These are phyloP conservation scores for Alternaria consortialis DNA, from an alignment of 2,329 filamentous ascomycete genomes.

Conservation along the genomic window DNA sequence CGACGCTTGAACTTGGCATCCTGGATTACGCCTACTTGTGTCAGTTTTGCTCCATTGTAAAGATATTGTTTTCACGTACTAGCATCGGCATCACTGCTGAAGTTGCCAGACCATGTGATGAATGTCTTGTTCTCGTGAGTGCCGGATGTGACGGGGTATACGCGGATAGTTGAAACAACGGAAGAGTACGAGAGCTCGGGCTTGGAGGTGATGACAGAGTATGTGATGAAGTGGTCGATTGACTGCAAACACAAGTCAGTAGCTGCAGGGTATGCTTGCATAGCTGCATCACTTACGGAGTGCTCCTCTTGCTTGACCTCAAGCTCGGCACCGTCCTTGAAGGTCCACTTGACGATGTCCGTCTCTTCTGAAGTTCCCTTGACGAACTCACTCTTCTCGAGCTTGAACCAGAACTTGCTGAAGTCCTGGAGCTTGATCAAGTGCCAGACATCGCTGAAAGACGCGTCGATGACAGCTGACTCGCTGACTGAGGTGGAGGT, in stretches of 20 bases:
- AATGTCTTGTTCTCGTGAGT: slow-evolving; percentile 71
- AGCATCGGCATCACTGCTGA: slow-evolving; percentile 74
- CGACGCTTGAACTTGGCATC: slow-evolving; percentile 81
- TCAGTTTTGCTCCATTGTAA: background rate
- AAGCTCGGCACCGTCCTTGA: slow-evolving; percentile 72
- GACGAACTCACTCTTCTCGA: slow-evolving; percentile 69
- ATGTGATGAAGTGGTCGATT: slow-evolving; percentile 79
- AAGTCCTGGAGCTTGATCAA: slow-evolving; percentile 78
- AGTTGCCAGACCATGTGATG: slow-evolving; percentile 74
- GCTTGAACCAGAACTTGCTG: slow-evolving; percentile 70
- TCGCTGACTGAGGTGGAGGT: slow-evolving; percentile 73
- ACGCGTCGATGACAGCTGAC: slow-evolving; percentile 73
- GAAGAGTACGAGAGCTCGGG: slow-evolving; percentile 72
- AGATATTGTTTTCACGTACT: slow-evolving; percentile 56
- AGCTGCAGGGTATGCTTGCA: background rate
- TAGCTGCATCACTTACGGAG: slow-evolving; percentile 61
- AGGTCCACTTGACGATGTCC: slow-evolving; percentile 74
- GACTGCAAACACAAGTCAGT: slow-evolving; percentile 10
- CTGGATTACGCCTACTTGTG: slow-evolving; percentile 69
- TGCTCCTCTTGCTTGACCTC: slow-evolving; percentile 82
- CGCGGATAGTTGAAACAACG: slow-evolving; percentile 72
- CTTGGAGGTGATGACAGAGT: slow-evolving; percentile 73
- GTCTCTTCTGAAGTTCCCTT: slow-evolving; percentile 71
- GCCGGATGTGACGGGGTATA: slow-evolving; percentile 72
- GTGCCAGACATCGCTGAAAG: slow-evolving; percentile 74